Evolutionary conservation across 2,329 filamentous ascomycete species (phyloP), one percentile per base, ranked within the genome.

Genomic region (Ciborinia camelliae): DNA sequence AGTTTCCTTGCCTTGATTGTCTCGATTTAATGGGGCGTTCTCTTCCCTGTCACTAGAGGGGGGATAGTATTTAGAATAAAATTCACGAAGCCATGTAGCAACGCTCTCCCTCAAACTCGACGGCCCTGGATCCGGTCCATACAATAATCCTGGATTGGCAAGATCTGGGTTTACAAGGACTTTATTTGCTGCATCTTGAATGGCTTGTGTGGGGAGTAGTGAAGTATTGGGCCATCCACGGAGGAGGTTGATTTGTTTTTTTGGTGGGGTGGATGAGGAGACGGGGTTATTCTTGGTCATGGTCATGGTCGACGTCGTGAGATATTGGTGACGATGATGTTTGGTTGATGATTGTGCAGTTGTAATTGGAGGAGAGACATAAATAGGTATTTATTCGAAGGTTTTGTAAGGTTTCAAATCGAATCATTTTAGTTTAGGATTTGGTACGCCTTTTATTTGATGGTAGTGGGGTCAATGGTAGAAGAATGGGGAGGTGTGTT

Each of bases 51-150:
- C 15, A 30, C 6, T 26, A 20, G 30, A 23, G 3, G 26, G 4
- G 26, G 32, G 59, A 20, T 45, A 57, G 23, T 51, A 59, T 23
- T 35, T 35, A 7, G 41, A 51, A 47, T 71, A 74, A 48, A 73
- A 75, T 0, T 88, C 88, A 0, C 81, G 82, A 48, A 97, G 80
- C 90, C 91, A 97, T 47, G 77, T 73, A 4, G 91, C 88, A 41
- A 97, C 77, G 48, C 85, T 82, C 67, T 85, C 80, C 18, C 91
- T 84, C 45, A 95, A 80, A n/a, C 86, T 86, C 67, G 82, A 78
- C 72, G 89, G 89, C 35, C 93, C 93, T 51, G 85, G 79, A 75
- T 96, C 91, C 0, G 91, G 88, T 0, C 89, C 93, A 73, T 97
- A 97, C 65, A 88, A 82, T 18, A 59, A 20, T 35, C 41, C 55